A percentile compares a stretch with the other conserved stretches of the same genome.
phyloP scores from a whole-genome alignment of 305 asterid species.

The Nicotiana rustica region DNA sequence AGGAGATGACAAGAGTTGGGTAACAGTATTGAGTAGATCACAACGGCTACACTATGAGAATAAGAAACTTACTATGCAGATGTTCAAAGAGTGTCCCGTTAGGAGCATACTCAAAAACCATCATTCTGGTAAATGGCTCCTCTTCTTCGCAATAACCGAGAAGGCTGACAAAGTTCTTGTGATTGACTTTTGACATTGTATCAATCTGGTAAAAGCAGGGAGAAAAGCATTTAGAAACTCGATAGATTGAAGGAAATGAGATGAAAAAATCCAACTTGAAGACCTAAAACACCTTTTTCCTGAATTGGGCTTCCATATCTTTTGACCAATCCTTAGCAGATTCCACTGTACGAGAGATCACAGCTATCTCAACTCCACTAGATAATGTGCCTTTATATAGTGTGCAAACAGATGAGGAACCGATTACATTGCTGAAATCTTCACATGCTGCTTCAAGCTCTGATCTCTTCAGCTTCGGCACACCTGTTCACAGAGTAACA shows the following conservation, averaged over 20 bases:
- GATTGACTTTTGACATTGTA: conserved; percentile 71
- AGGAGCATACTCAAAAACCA: conserved; percentile 97
- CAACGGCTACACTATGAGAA: background rate
- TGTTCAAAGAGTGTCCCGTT: conserved; percentile 96
- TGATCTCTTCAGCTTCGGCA: conserved; percentile 79
- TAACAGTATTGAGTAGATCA: conserved; percentile 1
- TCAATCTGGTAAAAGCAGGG: conserved; percentile 43
- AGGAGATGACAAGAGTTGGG: background rate
- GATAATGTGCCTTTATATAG: conserved; percentile 90
- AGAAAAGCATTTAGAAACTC: conserved; percentile 18
- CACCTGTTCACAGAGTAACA: conserved; percentile 53
- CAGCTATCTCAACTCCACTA: conserved; percentile 91
- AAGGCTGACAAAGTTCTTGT: conserved; percentile 87
- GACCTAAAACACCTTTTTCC: conserved; percentile 65
- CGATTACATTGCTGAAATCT: conserved; percentile 93
- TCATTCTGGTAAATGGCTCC: conserved; percentile 87
- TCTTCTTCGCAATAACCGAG: conserved; percentile 81
- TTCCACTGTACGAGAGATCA: conserved; percentile 59
- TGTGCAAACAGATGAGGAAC: conserved; percentile 66
- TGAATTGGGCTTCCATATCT: conserved; percentile 64
- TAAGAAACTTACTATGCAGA: conserved; percentile 71
- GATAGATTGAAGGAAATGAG: background rate
- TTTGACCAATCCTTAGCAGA: conserved; percentile 84
- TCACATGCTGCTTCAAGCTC: conserved; percentile 94
- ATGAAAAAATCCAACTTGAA: conserved; percentile 1